Percentiles rank a stretch among this genome's conserved stretches.
Evolutionary conservation across 2,329 filamentous ascomycete species (phyloP).

Genomic region (Venturia effusa): DNA sequence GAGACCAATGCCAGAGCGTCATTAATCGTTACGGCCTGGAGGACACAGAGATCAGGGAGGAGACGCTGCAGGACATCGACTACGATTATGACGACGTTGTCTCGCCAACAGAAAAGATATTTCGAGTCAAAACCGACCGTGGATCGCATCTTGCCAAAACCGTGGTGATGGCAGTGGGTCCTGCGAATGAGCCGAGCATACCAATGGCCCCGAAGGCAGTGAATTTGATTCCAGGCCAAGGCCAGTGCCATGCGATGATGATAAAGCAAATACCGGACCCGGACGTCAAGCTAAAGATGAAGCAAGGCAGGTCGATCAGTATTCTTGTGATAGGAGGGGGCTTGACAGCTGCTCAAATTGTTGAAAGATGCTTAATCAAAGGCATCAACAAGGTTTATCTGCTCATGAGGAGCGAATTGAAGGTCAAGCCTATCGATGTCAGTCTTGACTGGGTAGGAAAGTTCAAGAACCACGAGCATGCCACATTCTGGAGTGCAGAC

Average conservation of each 20-base stretch:
- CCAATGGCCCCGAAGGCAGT: slow-evolving; percentile 23
- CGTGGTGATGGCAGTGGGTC: slow-evolving; percentile 59
- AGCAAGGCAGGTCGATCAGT: slow-evolving; percentile 36
- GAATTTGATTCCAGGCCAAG: slow-evolving; percentile 29
- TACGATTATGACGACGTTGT: slow-evolving; percentile 33
- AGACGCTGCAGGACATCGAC: slow-evolving; percentile 49
- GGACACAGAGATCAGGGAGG: slow-evolving; percentile 44
- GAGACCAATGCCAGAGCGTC: slow-evolving; percentile 30
- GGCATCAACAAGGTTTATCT: slow-evolving; percentile 60
- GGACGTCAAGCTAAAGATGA: slow-evolving; percentile 42
- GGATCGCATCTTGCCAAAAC: slow-evolving; percentile 45
- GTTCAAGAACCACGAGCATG: slow-evolving; percentile 67
- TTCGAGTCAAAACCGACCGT: slow-evolving; percentile 51
- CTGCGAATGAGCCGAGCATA: slow-evolving; percentile 50
- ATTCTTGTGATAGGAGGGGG: slow-evolving; percentile 66
- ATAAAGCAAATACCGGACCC: slow-evolving; percentile 48
- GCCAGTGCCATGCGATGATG: slow-evolving; percentile 54
- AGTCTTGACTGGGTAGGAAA: slow-evolving; percentile 72
- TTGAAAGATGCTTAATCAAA: slow-evolving; percentile 52
- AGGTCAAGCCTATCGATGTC: slow-evolving; percentile 69
- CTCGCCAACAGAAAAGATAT: slow-evolving; percentile 43
- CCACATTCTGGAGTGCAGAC: slow-evolving; percentile 66
- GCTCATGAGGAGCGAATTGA: slow-evolving; percentile 50
- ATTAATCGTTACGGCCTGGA: slow-evolving; percentile 36
- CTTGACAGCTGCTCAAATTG: slow-evolving; percentile 63